Percentiles rank a stretch among this genome's conserved stretches.
Conservation (phyloP, 495 filamentous ascomycete genomes). For the Penicillium coprophilum region DNA sequence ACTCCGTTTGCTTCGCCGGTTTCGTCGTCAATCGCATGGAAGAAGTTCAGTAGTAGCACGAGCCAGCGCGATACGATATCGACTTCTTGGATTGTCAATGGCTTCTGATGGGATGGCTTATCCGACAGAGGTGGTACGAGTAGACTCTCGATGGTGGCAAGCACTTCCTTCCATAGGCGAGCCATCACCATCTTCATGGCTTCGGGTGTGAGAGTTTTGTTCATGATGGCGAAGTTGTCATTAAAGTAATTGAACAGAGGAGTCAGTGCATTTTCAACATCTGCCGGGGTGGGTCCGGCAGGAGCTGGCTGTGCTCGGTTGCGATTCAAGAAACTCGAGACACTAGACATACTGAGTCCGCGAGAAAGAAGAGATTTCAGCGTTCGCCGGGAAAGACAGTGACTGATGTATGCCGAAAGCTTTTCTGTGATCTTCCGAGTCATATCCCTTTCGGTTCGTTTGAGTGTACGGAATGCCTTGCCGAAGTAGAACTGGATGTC, state of each 20-base stretch:
- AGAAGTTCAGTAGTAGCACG: conserved; percentile 88
- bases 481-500: conserved; percentile 99
- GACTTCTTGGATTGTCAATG: conserved; percentile 82
- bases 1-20: conserved; percentile 86
- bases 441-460: conserved; percentile 96
- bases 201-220: conserved; percentile 85
- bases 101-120: conserved; percentile 86
- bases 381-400: conserved; percentile 79
- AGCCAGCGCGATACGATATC: conserved; percentile 97
- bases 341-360: conserved; percentile 69
- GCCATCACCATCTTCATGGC: conserved; percentile 99
- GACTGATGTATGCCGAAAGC: conserved; percentile 93
- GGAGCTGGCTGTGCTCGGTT: conserved; percentile 55
- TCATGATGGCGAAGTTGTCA: conserved; percentile 99
- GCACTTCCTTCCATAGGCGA: conserved; percentile 94
- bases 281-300: conserved; percentile 61
- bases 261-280: conserved; percentile 77
- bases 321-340: conserved; percentile 76
- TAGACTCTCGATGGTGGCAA: conserved; percentile 84
- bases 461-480: conserved; percentile 91
- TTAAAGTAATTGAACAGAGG: conserved; percentile 97
- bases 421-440: conserved; percentile 97
- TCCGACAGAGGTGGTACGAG: conserved; percentile 94
- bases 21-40: conserved; percentile 85
- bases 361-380: conserved; percentile 70